phyloP scores from a whole-genome alignment of 768 basidiomycete species.

The Pulveroboletus sp. region DNA sequence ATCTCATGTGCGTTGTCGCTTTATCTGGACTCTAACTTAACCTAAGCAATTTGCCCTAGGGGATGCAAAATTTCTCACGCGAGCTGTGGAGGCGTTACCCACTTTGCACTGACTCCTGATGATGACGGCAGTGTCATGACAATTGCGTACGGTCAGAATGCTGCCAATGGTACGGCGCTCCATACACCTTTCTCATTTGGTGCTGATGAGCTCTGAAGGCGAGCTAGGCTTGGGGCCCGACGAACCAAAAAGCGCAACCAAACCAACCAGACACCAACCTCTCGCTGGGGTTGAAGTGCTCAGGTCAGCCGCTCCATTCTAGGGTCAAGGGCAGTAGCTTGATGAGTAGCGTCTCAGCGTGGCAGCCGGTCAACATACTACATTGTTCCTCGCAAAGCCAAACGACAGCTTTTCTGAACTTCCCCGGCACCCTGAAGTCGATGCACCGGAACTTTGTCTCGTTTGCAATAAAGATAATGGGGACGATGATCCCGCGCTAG shows the following conservation, averaged over 20 bases:
- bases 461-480: conserved; percentile 67
- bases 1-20: conserved; percentile 59
- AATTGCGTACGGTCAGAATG: conserved; percentile 81
- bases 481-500: conserved; percentile 69
- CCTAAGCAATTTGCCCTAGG: conserved; percentile 36
- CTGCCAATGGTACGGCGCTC: conserved; percentile 58
- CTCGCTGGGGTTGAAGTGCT: conserved; percentile 79
- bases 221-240: conserved; percentile 80
- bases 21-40: background rate
- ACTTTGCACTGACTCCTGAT: conserved; percentile 75
- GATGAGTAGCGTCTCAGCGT: conserved; percentile 43
- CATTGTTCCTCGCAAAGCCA: conserved; percentile 75
- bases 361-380: conserved; percentile 83
- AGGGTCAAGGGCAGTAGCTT: background rate
- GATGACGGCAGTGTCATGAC: conserved; percentile 76
- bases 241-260: conserved; percentile 82
- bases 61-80: conserved; percentile 71
- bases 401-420: conserved; percentile 71
- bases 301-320: conserved; percentile 44
- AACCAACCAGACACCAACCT: conserved; percentile 65
- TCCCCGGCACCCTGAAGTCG: conserved; percentile 76
- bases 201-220: conserved; percentile 33
- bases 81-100: conserved; percentile 81
- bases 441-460: conserved; percentile 63
- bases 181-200: background rate